These are phyloP conservation scores for Phlyctochytrium bullatum DNA, from an alignment of 192 early-diverging fungal genomes.

Conservation along the genomic window DNA sequence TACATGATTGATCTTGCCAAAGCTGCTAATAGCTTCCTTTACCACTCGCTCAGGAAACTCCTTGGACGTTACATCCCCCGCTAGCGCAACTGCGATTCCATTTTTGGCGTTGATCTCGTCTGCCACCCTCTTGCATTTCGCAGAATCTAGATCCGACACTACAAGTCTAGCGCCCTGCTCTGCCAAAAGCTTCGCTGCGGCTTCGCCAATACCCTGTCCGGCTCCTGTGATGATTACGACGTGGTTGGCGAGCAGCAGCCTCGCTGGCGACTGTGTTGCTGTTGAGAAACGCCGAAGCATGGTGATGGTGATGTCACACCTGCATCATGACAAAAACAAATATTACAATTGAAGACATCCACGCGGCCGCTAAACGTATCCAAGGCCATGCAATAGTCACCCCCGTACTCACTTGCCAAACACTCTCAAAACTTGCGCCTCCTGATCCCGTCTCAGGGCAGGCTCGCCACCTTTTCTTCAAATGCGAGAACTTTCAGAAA, in stretches of 20 bases:
- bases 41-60: conserved; percentile 56
- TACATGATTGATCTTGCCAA: conserved; percentile 35
- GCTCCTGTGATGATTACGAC: conserved; percentile 65
- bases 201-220: conserved; percentile 31
- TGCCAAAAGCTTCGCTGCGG: conserved; percentile 18
- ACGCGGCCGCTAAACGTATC: conserved; percentile 39
- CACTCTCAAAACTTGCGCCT: conserved; percentile 23
- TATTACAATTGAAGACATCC: conserved; percentile 9
- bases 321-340: too few relatives aligned
- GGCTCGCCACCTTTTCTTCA: conserved; percentile 42
- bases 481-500: conserved; percentile 54
- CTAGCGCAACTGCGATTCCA: conserved; percentile 12
- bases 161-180: conserved; percentile 18
- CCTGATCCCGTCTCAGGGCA: background rate
- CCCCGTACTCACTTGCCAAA: conserved; percentile 42
- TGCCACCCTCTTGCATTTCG: conserved; percentile 32
- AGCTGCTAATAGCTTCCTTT: conserved; percentile 47
- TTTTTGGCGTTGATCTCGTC: conserved; percentile 18
- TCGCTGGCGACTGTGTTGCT: too few relatives aligned
- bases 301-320: too few relatives aligned
- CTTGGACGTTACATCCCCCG: conserved; percentile 55
- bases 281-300: too few relatives aligned
- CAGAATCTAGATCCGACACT: conserved; percentile 18
- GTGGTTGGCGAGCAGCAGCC: conserved; percentile 54
- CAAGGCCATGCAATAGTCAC: conserved; percentile 35